Percentiles rank a stretch among this genome's conserved stretches.
These are phyloP conservation scores for Thielaviopsis euricoi DNA, from an alignment of 2,329 filamentous ascomycete species.

Conservation along the genomic window DNA sequence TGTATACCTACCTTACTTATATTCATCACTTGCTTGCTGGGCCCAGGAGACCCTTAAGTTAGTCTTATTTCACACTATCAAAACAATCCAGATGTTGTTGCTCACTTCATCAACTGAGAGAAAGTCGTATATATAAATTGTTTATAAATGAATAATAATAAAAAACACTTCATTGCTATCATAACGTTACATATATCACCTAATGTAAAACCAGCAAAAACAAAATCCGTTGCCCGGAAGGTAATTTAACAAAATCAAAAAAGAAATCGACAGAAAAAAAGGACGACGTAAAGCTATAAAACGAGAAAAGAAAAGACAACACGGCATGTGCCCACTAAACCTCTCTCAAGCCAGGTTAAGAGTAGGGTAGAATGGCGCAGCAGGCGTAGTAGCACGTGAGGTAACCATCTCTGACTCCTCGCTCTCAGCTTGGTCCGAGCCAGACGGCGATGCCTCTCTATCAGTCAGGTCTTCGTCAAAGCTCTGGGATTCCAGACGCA, in stretches of 20 bases:
- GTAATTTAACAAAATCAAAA: not conserved
- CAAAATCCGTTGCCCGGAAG: not conserved
- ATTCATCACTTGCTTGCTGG: too few relatives aligned
- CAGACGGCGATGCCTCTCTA: slow-evolving; percentile 13
- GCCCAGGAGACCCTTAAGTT: too few relatives aligned
- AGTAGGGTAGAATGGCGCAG: slow-evolving; percentile 10
- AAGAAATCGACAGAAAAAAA: not conserved
- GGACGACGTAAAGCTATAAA: not conserved
- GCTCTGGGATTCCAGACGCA: slow-evolving; percentile 39
- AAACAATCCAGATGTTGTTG: too few relatives aligned
- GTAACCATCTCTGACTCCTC: slow-evolving; percentile 7
- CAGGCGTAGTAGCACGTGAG: slow-evolving; percentile 2
- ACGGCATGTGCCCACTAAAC: not conserved
- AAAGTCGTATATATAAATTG: too few relatives aligned
- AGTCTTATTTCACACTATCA: too few relatives aligned
- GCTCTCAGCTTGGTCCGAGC: not conserved
- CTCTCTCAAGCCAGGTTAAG: slow-evolving; percentile 3
- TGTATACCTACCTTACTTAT: too few relatives aligned
- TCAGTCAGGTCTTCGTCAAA: slow-evolving; percentile 25
- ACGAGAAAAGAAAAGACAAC: not conserved
- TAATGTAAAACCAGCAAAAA: not conserved
- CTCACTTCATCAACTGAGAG: too few relatives aligned
- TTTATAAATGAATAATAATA: too few relatives aligned
- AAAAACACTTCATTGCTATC: not conserved
- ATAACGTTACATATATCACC: not conserved